phyloP scores from a whole-genome alignment of 2,329 filamentous ascomycete genomes.

The Plectosphaerella sp. region DNA sequence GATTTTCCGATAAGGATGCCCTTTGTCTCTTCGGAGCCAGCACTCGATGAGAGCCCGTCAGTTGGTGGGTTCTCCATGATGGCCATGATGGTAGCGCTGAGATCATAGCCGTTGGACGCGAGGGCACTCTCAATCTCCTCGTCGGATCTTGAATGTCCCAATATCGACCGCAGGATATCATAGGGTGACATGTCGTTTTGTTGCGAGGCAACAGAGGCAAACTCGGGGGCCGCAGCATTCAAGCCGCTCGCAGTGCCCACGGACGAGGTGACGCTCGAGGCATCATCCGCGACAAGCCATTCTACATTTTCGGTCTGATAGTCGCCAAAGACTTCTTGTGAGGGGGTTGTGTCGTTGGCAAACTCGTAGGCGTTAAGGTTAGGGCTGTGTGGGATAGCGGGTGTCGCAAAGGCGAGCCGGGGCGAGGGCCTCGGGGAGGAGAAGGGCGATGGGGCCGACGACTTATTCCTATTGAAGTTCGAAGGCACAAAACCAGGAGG shows the following conservation, averaged over 20 bases:
- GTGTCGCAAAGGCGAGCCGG: constrained; percentile 82
- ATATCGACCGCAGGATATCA: constrained; percentile 92
- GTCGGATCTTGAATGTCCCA: constrained; percentile 83
- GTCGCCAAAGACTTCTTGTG: constrained; percentile 84
- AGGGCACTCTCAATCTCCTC: constrained; percentile 93
- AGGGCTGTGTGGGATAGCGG: constrained; percentile 88
- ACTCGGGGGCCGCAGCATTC: constrained; percentile 80
- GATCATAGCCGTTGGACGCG: constrained; percentile 84
- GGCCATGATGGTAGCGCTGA: constrained; percentile 84
- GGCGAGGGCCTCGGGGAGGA: constrained; percentile 91
- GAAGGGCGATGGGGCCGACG: constrained; percentile 81
- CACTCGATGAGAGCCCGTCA: constrained; percentile 29
- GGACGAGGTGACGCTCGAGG: constrained; percentile 74
- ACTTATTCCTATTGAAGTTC: constrained; percentile 71
- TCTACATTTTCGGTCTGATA: constrained; percentile 93
- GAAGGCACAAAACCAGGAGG: constrained; percentile 80
- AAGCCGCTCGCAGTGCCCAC: constrained; percentile 64
- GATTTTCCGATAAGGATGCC: constrained; percentile 85
- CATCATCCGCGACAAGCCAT: constrained; percentile 91
- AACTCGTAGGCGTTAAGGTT: constrained; percentile 95
- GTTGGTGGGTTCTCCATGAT: constrained; percentile 68
- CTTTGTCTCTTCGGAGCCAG: constrained; percentile 48
- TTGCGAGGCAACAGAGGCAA: constrained; percentile 51
- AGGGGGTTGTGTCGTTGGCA: constrained; percentile 72
- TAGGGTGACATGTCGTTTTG: constrained; percentile 94